Conservation (phyloP, 2,329 filamentous ascomycete genomes). For the Penicillium brevicompactum region DNA sequence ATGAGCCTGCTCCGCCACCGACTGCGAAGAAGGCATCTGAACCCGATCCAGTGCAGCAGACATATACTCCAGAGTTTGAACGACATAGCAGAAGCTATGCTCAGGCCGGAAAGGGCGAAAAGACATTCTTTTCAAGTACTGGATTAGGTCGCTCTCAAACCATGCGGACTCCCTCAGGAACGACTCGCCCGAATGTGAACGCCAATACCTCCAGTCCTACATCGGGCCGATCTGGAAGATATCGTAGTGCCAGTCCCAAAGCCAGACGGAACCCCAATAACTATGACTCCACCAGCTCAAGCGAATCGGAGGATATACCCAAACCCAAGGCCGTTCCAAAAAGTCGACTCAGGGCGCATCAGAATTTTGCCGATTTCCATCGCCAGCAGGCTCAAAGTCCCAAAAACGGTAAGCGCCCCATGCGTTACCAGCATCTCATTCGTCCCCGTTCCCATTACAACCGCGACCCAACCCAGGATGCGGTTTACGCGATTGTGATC, state of each 20-base stretch:
- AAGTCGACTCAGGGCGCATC: conserved; percentile 36
- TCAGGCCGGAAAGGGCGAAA: conserved; percentile 54
- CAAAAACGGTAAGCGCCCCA: conserved; percentile 35
- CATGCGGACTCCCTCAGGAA: conserved; percentile 52
- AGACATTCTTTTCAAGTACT: conserved; percentile 56
- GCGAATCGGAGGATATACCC: conserved; percentile 35
- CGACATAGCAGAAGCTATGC: conserved; percentile 59
- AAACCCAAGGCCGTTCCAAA: conserved; percentile 47
- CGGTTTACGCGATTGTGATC: background rate
- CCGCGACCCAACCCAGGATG: background rate
- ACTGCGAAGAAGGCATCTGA: conserved; percentile 46
- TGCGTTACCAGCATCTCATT: conserved; percentile 3
- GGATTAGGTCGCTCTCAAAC: conserved; percentile 57
- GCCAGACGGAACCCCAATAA: conserved; percentile 32
- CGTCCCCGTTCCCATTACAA: background rate
- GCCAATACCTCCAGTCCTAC: conserved; percentile 41
- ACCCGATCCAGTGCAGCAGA: conserved; percentile 18
- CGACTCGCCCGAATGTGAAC: conserved; percentile 34
- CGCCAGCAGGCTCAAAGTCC: conserved; percentile 23
- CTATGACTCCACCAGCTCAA: conserved; percentile 42
- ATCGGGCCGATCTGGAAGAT: conserved; percentile 33
- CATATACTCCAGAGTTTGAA: conserved; percentile 46
- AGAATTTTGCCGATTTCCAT: conserved; percentile 33
- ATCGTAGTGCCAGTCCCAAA: conserved; percentile 49
- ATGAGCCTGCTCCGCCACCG: conserved; percentile 42